phyloP scores from a whole-genome alignment of 495 filamentous ascomycete genomes.

The Podospora pseudocomata region DNA sequence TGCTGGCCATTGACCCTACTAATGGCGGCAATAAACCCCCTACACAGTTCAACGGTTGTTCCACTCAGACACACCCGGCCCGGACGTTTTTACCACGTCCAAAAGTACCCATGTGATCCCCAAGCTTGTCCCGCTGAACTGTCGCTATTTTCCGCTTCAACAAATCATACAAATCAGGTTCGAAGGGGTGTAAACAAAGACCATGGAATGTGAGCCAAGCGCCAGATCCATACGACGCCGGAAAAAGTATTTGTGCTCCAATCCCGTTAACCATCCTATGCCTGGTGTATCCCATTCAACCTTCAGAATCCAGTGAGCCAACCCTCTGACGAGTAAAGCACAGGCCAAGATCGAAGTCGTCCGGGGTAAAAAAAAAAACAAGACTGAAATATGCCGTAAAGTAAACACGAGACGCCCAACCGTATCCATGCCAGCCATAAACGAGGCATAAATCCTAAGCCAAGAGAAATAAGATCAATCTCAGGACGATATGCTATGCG shows the following conservation, averaged over 20 bases:
- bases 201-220: not conserved
- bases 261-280: not conserved
- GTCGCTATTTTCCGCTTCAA: not conserved
- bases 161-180: not conserved
- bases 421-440: slow-evolving; percentile 4
- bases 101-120: not conserved
- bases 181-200: not conserved
- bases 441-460: slow-evolving; percentile 5
- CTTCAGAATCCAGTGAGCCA: not conserved
- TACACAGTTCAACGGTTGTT: not conserved
- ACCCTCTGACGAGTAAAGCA: not conserved
- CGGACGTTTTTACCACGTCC: not conserved
- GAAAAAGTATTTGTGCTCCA: not conserved
- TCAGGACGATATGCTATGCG: slow-evolving; percentile 30
- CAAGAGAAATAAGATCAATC: not conserved
- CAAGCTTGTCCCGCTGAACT: not conserved
- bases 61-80: not conserved
- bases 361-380: not conserved
- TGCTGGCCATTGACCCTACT: not conserved
- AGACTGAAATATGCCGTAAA: not conserved
- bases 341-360: not conserved
- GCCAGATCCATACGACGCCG: not conserved
- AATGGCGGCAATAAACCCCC: not conserved
- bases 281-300: not conserved
- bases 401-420: not conserved